These are phyloP conservation scores for Cryptococcus maquisensis DNA, from an alignment of 1,284 basidiomycete species.

Conservation along the genomic window DNA sequence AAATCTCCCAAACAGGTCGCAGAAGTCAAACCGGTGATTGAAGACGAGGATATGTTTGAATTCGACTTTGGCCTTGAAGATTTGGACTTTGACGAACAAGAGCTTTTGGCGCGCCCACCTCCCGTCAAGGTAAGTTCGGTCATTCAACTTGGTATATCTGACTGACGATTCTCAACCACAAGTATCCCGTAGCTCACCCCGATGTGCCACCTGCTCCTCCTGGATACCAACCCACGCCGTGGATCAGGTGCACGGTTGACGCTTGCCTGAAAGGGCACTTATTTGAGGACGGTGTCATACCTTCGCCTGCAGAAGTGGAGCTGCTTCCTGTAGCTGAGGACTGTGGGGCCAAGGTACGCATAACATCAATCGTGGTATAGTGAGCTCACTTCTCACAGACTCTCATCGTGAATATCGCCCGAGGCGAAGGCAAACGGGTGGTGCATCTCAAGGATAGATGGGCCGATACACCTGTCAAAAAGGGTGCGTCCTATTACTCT, in stretches of 20 bases:
- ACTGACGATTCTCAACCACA: slow-evolving; percentile 14
- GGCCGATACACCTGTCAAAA: slow-evolving; percentile 30
- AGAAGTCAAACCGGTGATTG: slow-evolving; percentile 4
- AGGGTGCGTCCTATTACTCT: slow-evolving; percentile 13
- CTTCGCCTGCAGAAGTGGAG: neutral
- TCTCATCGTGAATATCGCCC: slow-evolving; percentile 1
- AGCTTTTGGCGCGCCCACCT: slow-evolving; percentile 10
- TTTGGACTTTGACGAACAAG: slow-evolving; percentile 30
- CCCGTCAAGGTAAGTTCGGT: slow-evolving; percentile 8
- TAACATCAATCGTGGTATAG: neutral
- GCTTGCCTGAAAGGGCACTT: slow-evolving; percentile 26
- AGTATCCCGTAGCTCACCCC: slow-evolving; percentile 36
- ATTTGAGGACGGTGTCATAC: slow-evolving; percentile 18
- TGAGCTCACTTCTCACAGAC: slow-evolving; percentile 12
- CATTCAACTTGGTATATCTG: neutral
- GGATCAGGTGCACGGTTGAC: slow-evolving; percentile 32
- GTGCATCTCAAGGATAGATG: slow-evolving; percentile 46
- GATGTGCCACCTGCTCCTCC: slow-evolving; percentile 25
- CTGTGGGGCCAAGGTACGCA: slow-evolving; percentile 23
- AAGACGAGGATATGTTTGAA: slow-evolving; percentile 29
- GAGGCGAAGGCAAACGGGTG: slow-evolving; percentile 9
- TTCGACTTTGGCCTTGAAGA: slow-evolving; percentile 39
- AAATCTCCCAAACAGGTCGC: neutral
- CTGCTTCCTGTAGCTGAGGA: neutral
- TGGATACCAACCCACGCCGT: slow-evolving; percentile 33